phyloP scores from a whole-genome alignment of 352 stramenopile genomes.

The Phytophthora sojae region DNA sequence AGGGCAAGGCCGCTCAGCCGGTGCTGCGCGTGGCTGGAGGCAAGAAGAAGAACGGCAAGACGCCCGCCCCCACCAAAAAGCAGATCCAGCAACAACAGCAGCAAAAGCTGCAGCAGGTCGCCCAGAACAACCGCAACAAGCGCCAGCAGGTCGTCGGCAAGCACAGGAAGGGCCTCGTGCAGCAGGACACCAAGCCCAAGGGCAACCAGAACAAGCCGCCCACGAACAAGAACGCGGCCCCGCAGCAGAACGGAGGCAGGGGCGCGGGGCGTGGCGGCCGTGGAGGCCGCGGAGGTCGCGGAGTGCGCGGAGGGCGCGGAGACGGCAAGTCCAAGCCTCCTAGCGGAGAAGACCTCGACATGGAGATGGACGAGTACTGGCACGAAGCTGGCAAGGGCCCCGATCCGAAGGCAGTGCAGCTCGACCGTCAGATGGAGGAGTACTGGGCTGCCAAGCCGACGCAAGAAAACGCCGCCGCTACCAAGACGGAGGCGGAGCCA shows the following conservation, averaged over 20 bases:
- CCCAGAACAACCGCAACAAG: conserved; percentile 72
- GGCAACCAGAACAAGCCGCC: conserved; percentile 28
- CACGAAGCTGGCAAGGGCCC: conserved; percentile 88
- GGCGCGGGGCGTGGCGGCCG: conserved; percentile 32
- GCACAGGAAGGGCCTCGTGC: conserved; percentile 70
- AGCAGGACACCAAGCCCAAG: conserved; percentile 48
- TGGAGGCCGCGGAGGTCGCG: conserved; percentile 38
- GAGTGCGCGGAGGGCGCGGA: conserved; percentile 40
- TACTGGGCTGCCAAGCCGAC: conserved; percentile 90
- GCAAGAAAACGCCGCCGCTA: conserved; percentile 29
- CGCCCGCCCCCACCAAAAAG: conserved; percentile 22
- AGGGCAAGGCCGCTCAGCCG: conserved; percentile 30
- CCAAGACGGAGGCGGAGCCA: conserved; percentile 28
- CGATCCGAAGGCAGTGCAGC: conserved; percentile 77
- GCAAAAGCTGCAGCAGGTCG: conserved; percentile 71
- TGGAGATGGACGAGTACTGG: conserved; percentile 92
- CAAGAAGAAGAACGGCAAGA: conserved; percentile 35
- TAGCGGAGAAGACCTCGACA: conserved; percentile 82
- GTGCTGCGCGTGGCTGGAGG: conserved; percentile 26
- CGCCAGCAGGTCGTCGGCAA: conserved; percentile 80
- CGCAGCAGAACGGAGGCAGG: conserved; percentile 42
- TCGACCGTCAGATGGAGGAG: conserved; percentile 90
- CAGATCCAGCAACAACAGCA: conserved; percentile 55
- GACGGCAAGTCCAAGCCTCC: conserved; percentile 53
- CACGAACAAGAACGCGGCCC: conserved; percentile 38